Percentiles rank a stretch among this genome's conserved stretches.
phyloP scores from a whole-genome alignment of 2,329 filamentous ascomycete genomes.

The Neoascochyta sp. region DNA sequence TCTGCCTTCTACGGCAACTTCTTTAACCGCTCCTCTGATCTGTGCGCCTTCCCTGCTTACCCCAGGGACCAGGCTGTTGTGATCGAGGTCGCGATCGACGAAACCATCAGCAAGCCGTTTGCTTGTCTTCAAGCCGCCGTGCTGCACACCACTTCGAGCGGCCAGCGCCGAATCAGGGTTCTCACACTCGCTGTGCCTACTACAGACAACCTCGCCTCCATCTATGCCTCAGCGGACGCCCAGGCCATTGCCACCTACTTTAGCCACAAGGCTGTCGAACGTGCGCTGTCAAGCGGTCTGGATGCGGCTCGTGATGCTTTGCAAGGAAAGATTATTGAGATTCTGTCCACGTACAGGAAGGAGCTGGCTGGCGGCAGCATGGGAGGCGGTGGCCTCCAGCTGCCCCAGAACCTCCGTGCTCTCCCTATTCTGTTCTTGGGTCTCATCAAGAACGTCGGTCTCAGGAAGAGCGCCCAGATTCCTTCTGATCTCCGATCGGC shows the following conservation, averaged over 20 bases:
- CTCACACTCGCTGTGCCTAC: constrained; percentile 91
- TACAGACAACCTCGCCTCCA: constrained; percentile 81
- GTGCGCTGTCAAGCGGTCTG: constrained; percentile 76
- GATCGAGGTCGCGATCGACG: constrained; percentile 96
- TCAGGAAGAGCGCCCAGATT: constrained; percentile 39
- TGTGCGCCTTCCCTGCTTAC: constrained; percentile 97
- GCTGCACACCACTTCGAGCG: constrained; percentile 95
- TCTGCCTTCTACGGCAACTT: constrained; percentile 99
- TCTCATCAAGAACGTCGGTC: constrained; percentile 81
- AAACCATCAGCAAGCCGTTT: constrained; percentile 85
- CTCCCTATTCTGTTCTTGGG: constrained; percentile 89
- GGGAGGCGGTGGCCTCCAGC: constrained; percentile 85
- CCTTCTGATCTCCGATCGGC: constrained; percentile 77
- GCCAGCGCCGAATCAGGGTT: constrained; percentile 90
- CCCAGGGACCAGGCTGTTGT: constrained; percentile 96
- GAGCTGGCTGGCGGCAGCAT: constrained; percentile 94
- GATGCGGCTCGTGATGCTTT: constrained; percentile 88
- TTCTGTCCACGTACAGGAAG: constrained; percentile 93
- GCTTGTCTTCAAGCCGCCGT: constrained; percentile 83
- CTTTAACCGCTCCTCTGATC: constrained; percentile 95
- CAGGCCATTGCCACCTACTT: constrained; percentile 91
- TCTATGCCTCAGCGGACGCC: constrained; percentile 94
- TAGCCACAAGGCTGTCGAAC: constrained; percentile 95
- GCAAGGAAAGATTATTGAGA: constrained; percentile 85
- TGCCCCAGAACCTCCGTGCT: constrained; percentile 86